phyloP scores from a whole-genome alignment of 2,329 filamentous ascomycete genomes.

The Aspergillus tanneri region DNA sequence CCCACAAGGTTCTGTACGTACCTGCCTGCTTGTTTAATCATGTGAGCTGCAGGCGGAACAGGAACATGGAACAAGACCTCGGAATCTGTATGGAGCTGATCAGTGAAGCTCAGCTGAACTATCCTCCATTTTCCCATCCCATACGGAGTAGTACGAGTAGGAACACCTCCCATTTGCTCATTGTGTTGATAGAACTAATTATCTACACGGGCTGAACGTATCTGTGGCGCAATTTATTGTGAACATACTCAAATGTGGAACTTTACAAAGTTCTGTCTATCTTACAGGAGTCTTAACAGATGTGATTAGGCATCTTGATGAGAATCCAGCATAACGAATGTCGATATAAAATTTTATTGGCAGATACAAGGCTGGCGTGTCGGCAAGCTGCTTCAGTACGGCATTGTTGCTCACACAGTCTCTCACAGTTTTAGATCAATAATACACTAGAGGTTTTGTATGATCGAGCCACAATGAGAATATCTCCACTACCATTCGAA shows the following conservation, averaged over 20 bases:
- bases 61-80: conserved; percentile 5
- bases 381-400: conserved; percentile 1
- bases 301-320: too few species aligned
- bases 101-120: too few species aligned
- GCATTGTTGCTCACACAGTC: not conserved
- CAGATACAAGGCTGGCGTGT: not conserved
- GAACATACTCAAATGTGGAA: conserved; percentile 6
- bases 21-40: conserved; percentile 13
- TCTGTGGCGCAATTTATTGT: conserved; percentile 6
- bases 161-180: conserved; percentile 8
- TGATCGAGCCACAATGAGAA: not conserved
- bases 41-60: conserved; percentile 23
- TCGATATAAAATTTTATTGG: not conserved
- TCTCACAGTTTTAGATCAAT: not conserved
- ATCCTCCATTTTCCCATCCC: conserved; percentile 16
- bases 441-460: not conserved
- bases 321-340: too few species aligned
- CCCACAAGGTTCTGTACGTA: too few species aligned
- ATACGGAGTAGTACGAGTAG: too few species aligned
- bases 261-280: not conserved
- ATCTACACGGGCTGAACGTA: conserved; percentile 8
- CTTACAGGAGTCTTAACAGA: not conserved
- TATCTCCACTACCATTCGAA: not conserved
- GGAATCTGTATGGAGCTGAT: too few species aligned
- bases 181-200: not conserved